Percentiles rank a stretch among this genome's conserved stretches.
phyloP scores from a whole-genome alignment of 208 protist species.

The Crithidia acanthocephali region DNA sequence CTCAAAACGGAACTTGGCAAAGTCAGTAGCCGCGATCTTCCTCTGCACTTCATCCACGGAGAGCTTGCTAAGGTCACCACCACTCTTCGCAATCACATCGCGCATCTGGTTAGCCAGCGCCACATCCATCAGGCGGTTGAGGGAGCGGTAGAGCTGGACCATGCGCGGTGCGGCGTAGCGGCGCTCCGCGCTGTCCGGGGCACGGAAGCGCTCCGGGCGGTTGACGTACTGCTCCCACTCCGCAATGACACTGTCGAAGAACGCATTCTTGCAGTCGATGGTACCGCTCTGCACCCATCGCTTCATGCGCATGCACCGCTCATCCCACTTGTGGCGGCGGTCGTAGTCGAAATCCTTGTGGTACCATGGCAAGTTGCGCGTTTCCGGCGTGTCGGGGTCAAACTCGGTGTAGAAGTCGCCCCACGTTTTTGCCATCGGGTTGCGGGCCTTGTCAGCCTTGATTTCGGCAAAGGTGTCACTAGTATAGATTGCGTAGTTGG shows the following conservation, averaged over 20 bases:
- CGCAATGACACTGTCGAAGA: conserved; percentile 86
- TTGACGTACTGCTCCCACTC: conserved; percentile 94
- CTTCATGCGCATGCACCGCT: conserved; percentile 94
- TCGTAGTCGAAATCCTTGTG: conserved; percentile 92
- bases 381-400: conserved; percentile 87
- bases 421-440: conserved; percentile 89
- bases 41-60: conserved; percentile 62
- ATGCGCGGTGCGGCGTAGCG: conserved; percentile 85
- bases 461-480: conserved; percentile 62
- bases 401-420: conserved; percentile 87
- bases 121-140: conserved; percentile 88
- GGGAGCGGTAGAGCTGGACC: conserved; percentile 87
- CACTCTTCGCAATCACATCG: conserved; percentile 24
- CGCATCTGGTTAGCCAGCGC: conserved; percentile 77
- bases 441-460: conserved; percentile 74
- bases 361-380: conserved; percentile 88
- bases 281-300: conserved; percentile 90
- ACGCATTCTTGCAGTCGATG: conserved; percentile 79
- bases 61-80: conserved; percentile 39
- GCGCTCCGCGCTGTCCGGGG: conserved; percentile 76
- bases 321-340: conserved; percentile 90
- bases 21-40: conserved; percentile 48
- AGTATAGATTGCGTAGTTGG: conserved; percentile 85
- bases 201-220: conserved; percentile 80
- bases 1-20: conserved; percentile 68